Percentiles rank a stretch among this genome's conserved stretches.
Conservation (phyloP, 768 basidiomycete genomes). For the Cyclocybe aegerita region DNA sequence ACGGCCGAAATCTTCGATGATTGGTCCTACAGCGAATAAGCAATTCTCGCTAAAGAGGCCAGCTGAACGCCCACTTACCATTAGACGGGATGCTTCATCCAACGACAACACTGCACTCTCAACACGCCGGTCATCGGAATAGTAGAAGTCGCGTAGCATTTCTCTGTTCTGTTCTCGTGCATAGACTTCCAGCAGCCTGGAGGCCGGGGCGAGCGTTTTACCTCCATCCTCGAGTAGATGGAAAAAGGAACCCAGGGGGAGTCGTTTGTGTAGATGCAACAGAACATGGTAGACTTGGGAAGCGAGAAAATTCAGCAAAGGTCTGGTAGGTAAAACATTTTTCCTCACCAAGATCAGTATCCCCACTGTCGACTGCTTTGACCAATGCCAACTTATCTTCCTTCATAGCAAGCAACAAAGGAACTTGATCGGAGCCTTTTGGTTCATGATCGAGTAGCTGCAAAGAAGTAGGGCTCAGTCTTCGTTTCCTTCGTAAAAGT, state of each 20-base stretch:
- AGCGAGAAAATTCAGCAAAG: conserved; percentile 1
- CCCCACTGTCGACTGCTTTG: conserved; percentile 93
- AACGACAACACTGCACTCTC: conserved; percentile 90
- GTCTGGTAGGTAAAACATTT: background rate
- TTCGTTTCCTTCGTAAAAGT: background rate
- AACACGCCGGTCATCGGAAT: conserved; percentile 92
- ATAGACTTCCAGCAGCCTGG: conserved; percentile 83
- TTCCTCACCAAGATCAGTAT: conserved; percentile 84
- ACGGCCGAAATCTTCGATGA: conserved; percentile 67
- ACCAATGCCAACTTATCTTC: conserved; percentile 84
- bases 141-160: conserved; percentile 95
- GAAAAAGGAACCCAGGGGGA: conserved; percentile 91
- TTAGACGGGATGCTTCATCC: conserved; percentile 73
- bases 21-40: conserved; percentile 57
- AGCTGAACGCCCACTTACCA: conserved; percentile 37
- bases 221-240: conserved; percentile 91
- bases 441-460: conserved; percentile 92
- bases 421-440: conserved; percentile 89
- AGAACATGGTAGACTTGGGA: conserved; percentile 90
- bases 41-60: background rate
- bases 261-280: conserved; percentile 78
- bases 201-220: conserved; percentile 67
- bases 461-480: background rate
- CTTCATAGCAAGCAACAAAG: conserved; percentile 90
- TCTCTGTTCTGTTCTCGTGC: conserved; percentile 88